phyloP scores from a whole-genome alignment of 352 stramenopile species.

The Phytophthora boehmeriae region DNA sequence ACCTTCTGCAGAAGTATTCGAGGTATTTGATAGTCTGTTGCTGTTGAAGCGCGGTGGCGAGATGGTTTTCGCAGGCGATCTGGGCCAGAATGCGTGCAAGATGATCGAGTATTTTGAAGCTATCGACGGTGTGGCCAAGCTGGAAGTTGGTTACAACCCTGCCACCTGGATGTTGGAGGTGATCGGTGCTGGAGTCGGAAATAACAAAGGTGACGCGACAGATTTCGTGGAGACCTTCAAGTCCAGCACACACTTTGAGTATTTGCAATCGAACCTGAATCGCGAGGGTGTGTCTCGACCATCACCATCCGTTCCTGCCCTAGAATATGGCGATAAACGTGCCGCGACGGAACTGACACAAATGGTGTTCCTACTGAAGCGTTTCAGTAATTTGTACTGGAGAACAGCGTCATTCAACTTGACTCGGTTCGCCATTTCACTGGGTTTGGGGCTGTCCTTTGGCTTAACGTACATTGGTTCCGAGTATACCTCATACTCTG shows the following conservation, averaged over 20 bases:
- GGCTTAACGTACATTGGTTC: constrained; percentile 50
- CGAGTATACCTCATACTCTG: constrained; percentile 25
- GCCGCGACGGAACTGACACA: constrained; percentile 1
- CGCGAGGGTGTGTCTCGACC: neutral
- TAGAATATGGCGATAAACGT: constrained; percentile 1
- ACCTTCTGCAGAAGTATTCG: neutral
- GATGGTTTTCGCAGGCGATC: neutral
- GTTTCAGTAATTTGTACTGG: constrained; percentile 7
- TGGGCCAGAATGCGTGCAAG: constrained; percentile 1
- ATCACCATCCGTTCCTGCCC: neutral
- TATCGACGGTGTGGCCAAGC: neutral
- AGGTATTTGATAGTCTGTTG: neutral
- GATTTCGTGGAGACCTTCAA: neutral
- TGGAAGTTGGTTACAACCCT: neutral
- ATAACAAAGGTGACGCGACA: neutral
- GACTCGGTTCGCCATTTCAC: constrained; percentile 43
- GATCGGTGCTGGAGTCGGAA: constrained; percentile 1
- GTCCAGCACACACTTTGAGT: neutral
- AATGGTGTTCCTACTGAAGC: constrained; percentile 11
- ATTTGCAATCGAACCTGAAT: neutral
- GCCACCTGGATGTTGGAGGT: constrained; percentile 1
- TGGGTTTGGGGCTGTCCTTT: constrained; percentile 64
- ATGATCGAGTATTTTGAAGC: constrained; percentile 1
- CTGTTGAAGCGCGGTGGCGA: neutral
- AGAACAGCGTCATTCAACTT: constrained; percentile 3